Conservation (phyloP, 192 early-diverging fungal species). For the Paraglomus occultum region DNA sequence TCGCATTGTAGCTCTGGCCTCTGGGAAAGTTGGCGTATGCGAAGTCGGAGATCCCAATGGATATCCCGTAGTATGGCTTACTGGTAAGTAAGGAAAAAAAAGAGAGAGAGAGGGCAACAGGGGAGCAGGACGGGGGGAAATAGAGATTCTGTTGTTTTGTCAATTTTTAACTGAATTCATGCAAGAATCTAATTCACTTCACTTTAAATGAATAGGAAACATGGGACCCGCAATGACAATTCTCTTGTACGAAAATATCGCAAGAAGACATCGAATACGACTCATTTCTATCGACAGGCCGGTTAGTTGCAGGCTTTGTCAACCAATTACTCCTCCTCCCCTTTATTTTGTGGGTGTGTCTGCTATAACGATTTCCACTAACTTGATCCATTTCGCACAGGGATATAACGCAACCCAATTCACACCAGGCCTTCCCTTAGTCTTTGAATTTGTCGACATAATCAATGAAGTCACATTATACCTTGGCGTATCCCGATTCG, state of each 20-base stretch:
- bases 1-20: slow-evolving; percentile 23
- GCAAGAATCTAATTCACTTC: background rate
- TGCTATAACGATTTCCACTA: background rate
- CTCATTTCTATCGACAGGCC: slow-evolving; percentile 23
- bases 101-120: too few species aligned
- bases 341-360: too few species aligned
- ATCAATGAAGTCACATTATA: slow-evolving; percentile 25
- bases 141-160: background rate
- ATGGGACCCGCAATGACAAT: slow-evolving; percentile 27
- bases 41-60: slow-evolving; percentile 25
- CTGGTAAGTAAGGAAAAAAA: slow-evolving; percentile 9
- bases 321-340: background rate
- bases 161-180: background rate
- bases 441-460: slow-evolving; percentile 29
- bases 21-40: slow-evolving; percentile 22
- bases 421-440: slow-evolving; percentile 8
- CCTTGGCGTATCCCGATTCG: slow-evolving; percentile 21
- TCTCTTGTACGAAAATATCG: slow-evolving; percentile 23
- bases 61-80: slow-evolving; percentile 26
- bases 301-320: background rate
- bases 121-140: too few species aligned
- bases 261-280: slow-evolving; percentile 15
- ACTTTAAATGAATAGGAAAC: slow-evolving; percentile 9
- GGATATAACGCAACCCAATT: slow-evolving; percentile 24
- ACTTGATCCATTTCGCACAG: background rate